These are phyloP conservation scores for Blumeria hordei DNA, from an alignment of 2,329 filamentous ascomycete genomes.

Conservation along the genomic window DNA sequence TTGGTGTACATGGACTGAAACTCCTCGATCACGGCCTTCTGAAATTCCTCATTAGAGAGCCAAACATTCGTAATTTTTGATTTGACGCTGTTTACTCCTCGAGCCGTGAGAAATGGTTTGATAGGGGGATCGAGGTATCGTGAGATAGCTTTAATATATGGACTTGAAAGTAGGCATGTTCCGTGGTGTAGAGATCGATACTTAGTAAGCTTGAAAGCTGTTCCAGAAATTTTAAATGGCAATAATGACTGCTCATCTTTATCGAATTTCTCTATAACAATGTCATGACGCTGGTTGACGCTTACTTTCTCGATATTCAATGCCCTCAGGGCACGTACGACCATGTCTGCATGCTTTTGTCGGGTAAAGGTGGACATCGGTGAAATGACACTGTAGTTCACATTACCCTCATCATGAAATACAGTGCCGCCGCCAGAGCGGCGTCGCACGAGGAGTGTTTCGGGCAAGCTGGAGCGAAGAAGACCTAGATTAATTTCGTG, in stretches of 20 bases:
- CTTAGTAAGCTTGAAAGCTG: constrained; percentile 78
- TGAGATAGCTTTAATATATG: constrained; percentile 46
- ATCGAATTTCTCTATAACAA: constrained; percentile 39
- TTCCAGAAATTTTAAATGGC: constrained; percentile 64
- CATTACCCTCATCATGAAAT: constrained; percentile 79
- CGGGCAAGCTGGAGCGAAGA: constrained; percentile 17
- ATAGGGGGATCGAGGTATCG: constrained; percentile 56
- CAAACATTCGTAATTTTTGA: constrained; percentile 64
- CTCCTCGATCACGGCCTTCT: constrained; percentile 32
- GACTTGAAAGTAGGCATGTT: constrained; percentile 61
- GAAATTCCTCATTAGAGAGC: constrained; percentile 23
- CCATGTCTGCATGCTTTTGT: constrained; percentile 77
- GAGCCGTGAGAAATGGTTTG: constrained; percentile 48
- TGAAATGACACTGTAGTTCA: constrained; percentile 85
- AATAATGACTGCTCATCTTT: constrained; percentile 2
- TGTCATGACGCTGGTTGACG: constrained; percentile 84
- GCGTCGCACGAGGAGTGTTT: constrained; percentile 46
- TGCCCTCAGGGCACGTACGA: constrained; percentile 51
- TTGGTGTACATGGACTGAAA: constrained; percentile 43
- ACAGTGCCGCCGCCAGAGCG: constrained; percentile 80
- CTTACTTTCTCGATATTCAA: constrained; percentile 34
- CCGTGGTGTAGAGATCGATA: constrained; percentile 73
- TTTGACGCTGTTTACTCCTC: constrained; percentile 77
- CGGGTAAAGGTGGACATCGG: constrained; percentile 56
- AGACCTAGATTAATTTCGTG: constrained; percentile 56